Evolutionary conservation across 2,329 filamentous ascomycete genomes (phyloP).

Genomic region (Macrophomina tecta): DNA sequence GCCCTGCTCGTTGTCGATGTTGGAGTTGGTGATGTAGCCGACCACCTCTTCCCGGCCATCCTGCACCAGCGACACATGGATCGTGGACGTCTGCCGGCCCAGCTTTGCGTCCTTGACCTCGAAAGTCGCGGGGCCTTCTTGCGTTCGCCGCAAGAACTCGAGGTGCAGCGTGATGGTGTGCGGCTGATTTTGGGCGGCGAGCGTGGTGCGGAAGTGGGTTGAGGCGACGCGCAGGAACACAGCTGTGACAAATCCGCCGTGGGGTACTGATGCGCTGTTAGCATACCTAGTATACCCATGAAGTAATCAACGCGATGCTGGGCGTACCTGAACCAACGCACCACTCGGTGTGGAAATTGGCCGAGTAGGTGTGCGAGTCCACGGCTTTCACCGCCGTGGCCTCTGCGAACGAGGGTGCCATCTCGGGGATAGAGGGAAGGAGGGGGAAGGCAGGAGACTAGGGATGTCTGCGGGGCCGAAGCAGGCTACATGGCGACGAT

Average conservation of each 20-base stretch:
- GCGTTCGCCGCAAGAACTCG: constrained; percentile 69
- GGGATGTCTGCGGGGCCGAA: background rate
- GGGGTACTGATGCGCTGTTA: constrained; percentile 61
- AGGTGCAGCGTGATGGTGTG: constrained; percentile 69
- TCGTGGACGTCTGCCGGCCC: constrained; percentile 66
- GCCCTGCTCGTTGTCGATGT: constrained; percentile 65
- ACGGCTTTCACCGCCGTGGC: constrained; percentile 56
- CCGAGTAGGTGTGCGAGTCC: constrained; percentile 64
- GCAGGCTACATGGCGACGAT: background rate
- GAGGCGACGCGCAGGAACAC: constrained; percentile 65
- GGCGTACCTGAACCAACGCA: constrained; percentile 67
- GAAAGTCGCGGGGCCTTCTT: constrained; percentile 62
- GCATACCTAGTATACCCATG: background rate
- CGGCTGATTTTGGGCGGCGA: constrained; percentile 64
- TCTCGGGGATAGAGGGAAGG: constrained; percentile 24
- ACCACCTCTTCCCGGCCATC: constrained; percentile 65
- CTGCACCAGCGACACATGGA: constrained; percentile 67
- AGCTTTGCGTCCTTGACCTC: constrained; percentile 68
- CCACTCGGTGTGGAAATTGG: constrained; percentile 64
- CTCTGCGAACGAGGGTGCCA: constrained; percentile 50
- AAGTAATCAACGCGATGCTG: constrained; percentile 48
- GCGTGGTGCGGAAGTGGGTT: constrained; percentile 64
- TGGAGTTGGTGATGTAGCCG: constrained; percentile 69
- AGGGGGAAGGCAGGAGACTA: background rate
- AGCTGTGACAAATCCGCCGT: constrained; percentile 73